Base-by-base conservation (phyloP, 176 grass and related monocot species). In the Cymbopogon citratus region DNA sequence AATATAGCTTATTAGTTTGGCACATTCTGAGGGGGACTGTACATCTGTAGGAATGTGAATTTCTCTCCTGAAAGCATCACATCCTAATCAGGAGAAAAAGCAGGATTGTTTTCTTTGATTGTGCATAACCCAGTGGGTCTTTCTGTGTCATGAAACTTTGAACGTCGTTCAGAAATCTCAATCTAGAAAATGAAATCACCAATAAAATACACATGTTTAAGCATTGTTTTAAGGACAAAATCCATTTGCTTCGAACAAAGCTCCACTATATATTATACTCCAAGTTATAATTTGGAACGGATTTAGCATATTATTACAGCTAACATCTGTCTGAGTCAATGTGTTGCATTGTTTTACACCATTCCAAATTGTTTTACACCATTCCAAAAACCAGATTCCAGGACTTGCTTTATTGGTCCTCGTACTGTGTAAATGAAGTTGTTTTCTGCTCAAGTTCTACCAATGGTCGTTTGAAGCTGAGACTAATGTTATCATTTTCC, bases 141-240 rank as follows among this genome's bases (percentile, higher is more conserved):
- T 59, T 76, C 66, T 76, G 49, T 25, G 5, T 28, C 6, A 66
- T 63, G 28, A 38, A 72, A 56, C 54, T 79, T 72, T 14, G 64
- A 49, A 72, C n/a, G 6, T 72, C 26, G 19, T 79, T 72, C n/a
- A 76, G 24, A 76, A 84, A 84, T 67, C 33, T 41, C 72, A 74
- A 63, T 63, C 26, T 74, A 62, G 38, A 56, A 25, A 28, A 41
- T 28, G 21, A 59, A 33, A 19, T 69, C 25, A 45, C 9, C 9
- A 26, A 59, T 12, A 61, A 43, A 43, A 4, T n/a, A 24, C 13
- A 48, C 4, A 69, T 57, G 5, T 81, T 59, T 52, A 23, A 19
- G n/a, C 28, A 41, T 33, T 57, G 29, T 8, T 59, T 70, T 56
- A 66, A 33, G 13, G 29, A 18, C 25, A 65, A 66, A 34, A 18